Base-by-base conservation (phyloP, 1,284 basidiomycete species). In the Ceratobasidium sp. region DNA sequence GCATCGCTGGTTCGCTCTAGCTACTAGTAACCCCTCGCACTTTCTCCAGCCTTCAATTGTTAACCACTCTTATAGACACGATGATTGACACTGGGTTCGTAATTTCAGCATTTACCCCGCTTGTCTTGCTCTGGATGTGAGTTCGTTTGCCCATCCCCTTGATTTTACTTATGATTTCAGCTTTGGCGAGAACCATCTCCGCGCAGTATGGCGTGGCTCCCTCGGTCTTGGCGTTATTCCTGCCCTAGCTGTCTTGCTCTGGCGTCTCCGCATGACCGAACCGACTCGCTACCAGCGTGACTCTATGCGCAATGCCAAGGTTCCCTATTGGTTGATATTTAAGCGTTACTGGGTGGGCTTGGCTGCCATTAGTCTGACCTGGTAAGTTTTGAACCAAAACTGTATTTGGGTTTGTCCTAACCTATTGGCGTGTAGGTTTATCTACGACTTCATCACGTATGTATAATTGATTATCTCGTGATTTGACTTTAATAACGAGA, bases 31-130 rank as follows among this genome's bases (percentile, higher is more conserved):
- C 77, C 76, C 87, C 82, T 62, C 74, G 75, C 65, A 78, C 76
- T 77, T 74, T 76, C 41, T 22, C 46, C 58, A 39, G 58, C 24
- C 31, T 39, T 59, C 34, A 22, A 24, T 48, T 61, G 6, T 22
- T 24, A 37, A 68, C 56, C 79, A 13, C 11, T 34, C 24, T 59
- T 14, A 74, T 80, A 90, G 92, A 94, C 81, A 84, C 86, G 11
- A 95, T 95, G 93, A 95, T 98, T 78, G 95, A 97, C 80, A 80
- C 91, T 74, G 96, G 94, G 56, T 98, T 96, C 80, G 93, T 95
- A 24, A 81, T 95, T 69, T 85, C 93, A 7, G 85, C 92, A 39
- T 95, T 98, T 76, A 92, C 95, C 1, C 92, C 94, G 11, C 86
- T 95, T 22, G 90, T 96, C 31, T 84, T 94, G 41, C 90, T 89